Conservation (phyloP, 2,329 filamentous ascomycete genomes). For the Aspergillus phoenicis region DNA sequence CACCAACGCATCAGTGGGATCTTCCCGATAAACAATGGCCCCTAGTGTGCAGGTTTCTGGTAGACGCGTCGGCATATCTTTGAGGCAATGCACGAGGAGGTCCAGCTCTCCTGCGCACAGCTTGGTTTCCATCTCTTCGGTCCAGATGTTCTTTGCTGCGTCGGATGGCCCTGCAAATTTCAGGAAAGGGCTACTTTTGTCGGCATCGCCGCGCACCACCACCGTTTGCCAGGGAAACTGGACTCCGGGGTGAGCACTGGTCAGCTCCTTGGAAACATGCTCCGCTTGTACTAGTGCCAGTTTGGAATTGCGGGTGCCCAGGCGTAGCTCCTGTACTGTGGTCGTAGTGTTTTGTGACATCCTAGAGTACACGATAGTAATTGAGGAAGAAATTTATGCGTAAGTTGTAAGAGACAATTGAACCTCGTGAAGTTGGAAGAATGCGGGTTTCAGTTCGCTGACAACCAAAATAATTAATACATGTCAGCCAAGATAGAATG, state of each 20-base stretch:
- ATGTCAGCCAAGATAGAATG: background rate
- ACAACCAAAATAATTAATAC: background rate
- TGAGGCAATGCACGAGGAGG: slow-evolving; percentile 1
- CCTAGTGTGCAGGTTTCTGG: background rate
- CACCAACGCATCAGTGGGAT: background rate
- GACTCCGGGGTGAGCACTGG: background rate
- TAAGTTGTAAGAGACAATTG: background rate
- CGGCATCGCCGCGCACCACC: background rate
- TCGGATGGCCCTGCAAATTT: slow-evolving; percentile 19
- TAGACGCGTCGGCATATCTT: background rate
- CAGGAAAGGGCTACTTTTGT: background rate
- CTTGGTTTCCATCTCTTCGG: slow-evolving; percentile 7
- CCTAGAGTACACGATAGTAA: background rate
- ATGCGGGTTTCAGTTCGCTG: background rate
- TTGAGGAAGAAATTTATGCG: background rate
- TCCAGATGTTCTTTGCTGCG: slow-evolving; percentile 20
- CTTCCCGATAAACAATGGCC: background rate
- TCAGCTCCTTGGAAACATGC: background rate
- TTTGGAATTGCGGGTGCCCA: background rate
- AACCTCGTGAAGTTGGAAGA: background rate
- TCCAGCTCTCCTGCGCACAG: background rate
- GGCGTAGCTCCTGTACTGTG: background rate
- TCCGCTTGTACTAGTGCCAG: background rate
- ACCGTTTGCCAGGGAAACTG: background rate
- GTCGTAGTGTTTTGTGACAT: background rate